Base-by-base conservation (phyloP, 306 rosid genomes). In the Corylus americana region DNA sequence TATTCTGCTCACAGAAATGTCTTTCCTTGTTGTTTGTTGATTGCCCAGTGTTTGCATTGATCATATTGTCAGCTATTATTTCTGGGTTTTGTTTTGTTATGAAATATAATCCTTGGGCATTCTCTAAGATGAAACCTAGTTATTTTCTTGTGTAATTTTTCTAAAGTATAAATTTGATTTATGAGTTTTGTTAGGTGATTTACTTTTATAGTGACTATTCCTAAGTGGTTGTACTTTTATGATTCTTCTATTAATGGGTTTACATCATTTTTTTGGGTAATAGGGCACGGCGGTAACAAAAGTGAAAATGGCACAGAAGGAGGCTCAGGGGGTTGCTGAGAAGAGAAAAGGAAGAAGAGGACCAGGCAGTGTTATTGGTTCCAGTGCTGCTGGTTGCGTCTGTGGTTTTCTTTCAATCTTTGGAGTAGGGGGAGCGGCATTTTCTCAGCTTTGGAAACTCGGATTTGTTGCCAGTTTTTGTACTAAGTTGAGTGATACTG, bases 381-480 rank as follows among this genome's bases (percentile, higher is more conserved):
- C 99, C 70, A 93, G 99, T 85, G 92, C 97, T 77, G 99, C 99
- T 22, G 97, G 99, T 78, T 96, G 99, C 66, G 17, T 91, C 78
- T 96, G 92, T 84, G 94, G 98, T 17, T 86, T 90, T 77, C 92
- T 96, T 45, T 62, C 90, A 1, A 93, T 96, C 79, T 86, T 74
- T 77, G 82, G 84, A 74, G 88, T 85, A 44, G 97, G 99, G 73
- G 99, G 98, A 51, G 76, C 75, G 54, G 86, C 93, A 12, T 90
- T 82, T 81, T 58, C 85, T 37, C 89, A 71, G 81, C 90, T 96
- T 45, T 96, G 97, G 97, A 89, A 81, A 55, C 94, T 96, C 29
- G 99, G 98, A 11, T 96, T 96, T 82, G 96, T 91, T 79, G 93
- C 99, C 77, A 93, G 99, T 83, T 96, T 96, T 79, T 96, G 97